phyloP scores from a whole-genome alignment of 2,329 filamentous ascomycete genomes.

The Colletotrichum tabaci region DNA sequence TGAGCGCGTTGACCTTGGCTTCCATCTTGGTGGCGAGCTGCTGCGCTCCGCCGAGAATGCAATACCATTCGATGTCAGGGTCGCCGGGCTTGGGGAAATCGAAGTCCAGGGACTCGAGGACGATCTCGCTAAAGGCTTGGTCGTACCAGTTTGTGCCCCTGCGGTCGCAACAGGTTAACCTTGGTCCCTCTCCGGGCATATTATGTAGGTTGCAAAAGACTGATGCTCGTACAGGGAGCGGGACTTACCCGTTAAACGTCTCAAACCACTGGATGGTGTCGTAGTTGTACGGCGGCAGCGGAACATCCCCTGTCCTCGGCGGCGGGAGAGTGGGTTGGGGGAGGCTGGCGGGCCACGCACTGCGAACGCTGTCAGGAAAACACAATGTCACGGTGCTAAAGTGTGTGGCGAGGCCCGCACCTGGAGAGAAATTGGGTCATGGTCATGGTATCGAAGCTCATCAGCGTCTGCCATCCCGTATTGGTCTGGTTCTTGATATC shows the following conservation, averaged over 20 bases:
- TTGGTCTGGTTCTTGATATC: no score
- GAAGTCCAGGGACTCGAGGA: neutral
- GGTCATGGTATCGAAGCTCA: no score
- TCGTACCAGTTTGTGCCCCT: neutral
- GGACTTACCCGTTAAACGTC: neutral
- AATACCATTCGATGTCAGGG: neutral
- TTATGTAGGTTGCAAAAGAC: neutral
- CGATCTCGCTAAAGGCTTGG: neutral
- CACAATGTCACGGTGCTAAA: no score
- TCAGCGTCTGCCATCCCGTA: no score
- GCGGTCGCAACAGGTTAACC: neutral
- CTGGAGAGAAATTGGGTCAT: no score
- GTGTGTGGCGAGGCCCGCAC: no score
- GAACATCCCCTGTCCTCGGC: neutral
- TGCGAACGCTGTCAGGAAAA: no score
- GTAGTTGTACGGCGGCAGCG: neutral
- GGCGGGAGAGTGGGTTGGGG: neutral
- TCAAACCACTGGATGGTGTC: conserved; percentile 45
- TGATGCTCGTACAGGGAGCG: neutral
- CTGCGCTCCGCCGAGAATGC: neutral
- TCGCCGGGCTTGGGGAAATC: neutral
- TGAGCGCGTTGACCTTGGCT: no score
- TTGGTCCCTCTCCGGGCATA: no score
- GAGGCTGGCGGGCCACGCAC: no score
- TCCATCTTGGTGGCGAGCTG: neutral